These are phyloP conservation scores for Fomitopsis schrenkii DNA, from an alignment of 1,284 basidiomycete species.

Conservation along the genomic window DNA sequence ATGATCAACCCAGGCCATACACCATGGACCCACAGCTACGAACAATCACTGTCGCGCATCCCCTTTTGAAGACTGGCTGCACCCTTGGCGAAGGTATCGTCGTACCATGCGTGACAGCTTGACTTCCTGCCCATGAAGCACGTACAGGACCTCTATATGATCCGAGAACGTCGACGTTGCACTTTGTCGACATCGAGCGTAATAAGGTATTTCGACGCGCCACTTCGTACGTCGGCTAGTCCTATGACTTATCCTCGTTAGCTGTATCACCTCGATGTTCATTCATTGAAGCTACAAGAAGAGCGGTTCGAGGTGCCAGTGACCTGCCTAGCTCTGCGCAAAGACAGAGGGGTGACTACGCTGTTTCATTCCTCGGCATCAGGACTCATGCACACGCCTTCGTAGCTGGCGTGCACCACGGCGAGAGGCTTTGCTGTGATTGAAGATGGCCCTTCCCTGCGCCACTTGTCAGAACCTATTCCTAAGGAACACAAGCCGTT, in stretches of 20 bases:
- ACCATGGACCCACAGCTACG: conserved; percentile 3
- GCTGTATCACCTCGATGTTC: conserved; percentile 52
- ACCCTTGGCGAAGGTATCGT: conserved; percentile 58
- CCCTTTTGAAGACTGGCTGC: conserved; percentile 54
- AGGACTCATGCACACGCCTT: not conserved
- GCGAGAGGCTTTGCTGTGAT: conserved; percentile 51
- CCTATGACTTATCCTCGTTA: conserved; percentile 15
- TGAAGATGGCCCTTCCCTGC: conserved; percentile 36
- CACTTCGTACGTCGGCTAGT: not conserved
- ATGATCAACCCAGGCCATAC: not conserved
- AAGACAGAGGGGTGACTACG: conserved; percentile 38
- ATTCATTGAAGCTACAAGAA: conserved; percentile 33
- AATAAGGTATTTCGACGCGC: conserved; percentile 37
- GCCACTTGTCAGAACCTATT: conserved; percentile 48
- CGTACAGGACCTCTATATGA: conserved; percentile 59
- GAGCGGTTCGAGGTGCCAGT: conserved; percentile 50
- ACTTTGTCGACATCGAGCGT: conserved; percentile 65
- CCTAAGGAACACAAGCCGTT: conserved; percentile 34
- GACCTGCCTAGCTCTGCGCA: conserved; percentile 50
- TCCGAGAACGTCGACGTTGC: conserved; percentile 43
- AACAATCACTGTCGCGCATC: conserved; percentile 31
- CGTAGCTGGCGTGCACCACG: conserved; percentile 53
- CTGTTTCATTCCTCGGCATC: not conserved
- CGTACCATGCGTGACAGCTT: not conserved
- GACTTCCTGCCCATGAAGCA: not conserved